phyloP scores from a whole-genome alignment of 1,284 basidiomycete species.

The Moesziomyces sp. region DNA sequence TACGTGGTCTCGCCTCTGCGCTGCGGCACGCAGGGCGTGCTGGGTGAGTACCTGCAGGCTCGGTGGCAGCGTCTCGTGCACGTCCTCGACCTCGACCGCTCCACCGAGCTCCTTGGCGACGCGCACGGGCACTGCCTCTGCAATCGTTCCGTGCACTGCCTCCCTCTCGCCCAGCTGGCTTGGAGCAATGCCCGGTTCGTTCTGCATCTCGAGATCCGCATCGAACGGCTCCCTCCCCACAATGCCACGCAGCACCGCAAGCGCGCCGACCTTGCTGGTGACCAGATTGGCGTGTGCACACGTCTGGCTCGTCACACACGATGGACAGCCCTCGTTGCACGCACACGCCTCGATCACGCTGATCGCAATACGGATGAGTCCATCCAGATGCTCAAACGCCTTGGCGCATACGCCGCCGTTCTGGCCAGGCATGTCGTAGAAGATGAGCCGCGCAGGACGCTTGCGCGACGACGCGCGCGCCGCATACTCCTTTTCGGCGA shows the following conservation, averaged over 20 bases:
- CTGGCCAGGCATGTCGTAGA: conserved; percentile 81
- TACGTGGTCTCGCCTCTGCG: conserved; percentile 9
- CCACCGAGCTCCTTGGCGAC: conserved; percentile 36
- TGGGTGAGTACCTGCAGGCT: conserved; percentile 32
- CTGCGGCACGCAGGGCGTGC: conserved; percentile 26
- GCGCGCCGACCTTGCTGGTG: conserved; percentile 62
- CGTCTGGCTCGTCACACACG: conserved; percentile 72
- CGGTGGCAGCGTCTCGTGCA: conserved; percentile 46
- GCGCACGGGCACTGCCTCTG: conserved; percentile 44
- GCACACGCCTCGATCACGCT: conserved; percentile 76
- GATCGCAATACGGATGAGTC: conserved; percentile 76
- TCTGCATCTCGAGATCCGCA: conserved; percentile 48
- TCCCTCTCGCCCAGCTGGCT: conserved; percentile 30
- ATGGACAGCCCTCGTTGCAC: conserved; percentile 79
- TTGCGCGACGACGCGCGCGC: conserved; percentile 75
- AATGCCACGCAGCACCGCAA: conserved; percentile 62
- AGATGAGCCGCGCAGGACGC: conserved; percentile 84
- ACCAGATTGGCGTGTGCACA: conserved; percentile 59
- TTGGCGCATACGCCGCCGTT: conserved; percentile 79
- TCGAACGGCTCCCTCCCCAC: conserved; percentile 60
- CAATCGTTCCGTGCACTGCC: conserved; percentile 35
- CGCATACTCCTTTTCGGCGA: conserved; percentile 79
- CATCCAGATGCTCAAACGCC: conserved; percentile 82
- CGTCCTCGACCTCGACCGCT: conserved; percentile 40
- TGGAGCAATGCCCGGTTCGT: conserved; percentile 52